Evolutionary conservation across 2,329 filamentous ascomycete genomes (phyloP), one percentile per base, ranked within the genome.

Genomic region (Parastagonospora avenae): DNA sequence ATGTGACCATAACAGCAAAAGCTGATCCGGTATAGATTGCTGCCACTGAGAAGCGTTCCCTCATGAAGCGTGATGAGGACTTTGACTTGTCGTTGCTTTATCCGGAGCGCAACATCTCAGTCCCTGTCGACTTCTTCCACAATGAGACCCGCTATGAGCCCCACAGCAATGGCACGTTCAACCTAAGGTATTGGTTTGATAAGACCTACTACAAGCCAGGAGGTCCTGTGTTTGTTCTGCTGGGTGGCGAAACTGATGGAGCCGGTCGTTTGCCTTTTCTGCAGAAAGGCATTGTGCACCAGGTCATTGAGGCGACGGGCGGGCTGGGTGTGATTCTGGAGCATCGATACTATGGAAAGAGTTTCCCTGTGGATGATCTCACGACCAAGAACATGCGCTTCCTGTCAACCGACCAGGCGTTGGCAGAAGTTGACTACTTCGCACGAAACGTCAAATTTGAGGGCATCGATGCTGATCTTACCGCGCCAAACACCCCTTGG

Each of bases 331-430:
- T 96, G 2, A 83, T 96, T 40, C 81, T 96, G 2, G 91, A 96
- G 76, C 91, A 96, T 67, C 85, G 91, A 28, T 96, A 95, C 78
- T 96, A 96, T 67, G 91, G 91, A 48, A 80, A 80, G 10, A 92
- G 89, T 68, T 86, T 87, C 47, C 90, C 91, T 0, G 83, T 84
- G 0, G 70, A 79, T 1, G 82, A 92, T 63, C 78, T 93, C 15
- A 82, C 82, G 0, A 87, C 85, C 0, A 76, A 89, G 67, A 92
- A 84, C 61, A 75, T 95, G 57, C 86, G 91, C 2, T 96, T 94
- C 77, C 77, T 96, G 64, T 88, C 89, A 1, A 94, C 91, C 0
- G 89, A 92, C 61, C 91, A 96, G 71, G 86, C 91, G 0, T 70
- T 95, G 33, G 91, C 90, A 7, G 91, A 96, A 69, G 85, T 87